Evolutionary conservation across 202 grass and related monocot genomes (phyloP), one percentile per base, ranked within the genome.

Genomic region (Elaeis oleifera): DNA sequence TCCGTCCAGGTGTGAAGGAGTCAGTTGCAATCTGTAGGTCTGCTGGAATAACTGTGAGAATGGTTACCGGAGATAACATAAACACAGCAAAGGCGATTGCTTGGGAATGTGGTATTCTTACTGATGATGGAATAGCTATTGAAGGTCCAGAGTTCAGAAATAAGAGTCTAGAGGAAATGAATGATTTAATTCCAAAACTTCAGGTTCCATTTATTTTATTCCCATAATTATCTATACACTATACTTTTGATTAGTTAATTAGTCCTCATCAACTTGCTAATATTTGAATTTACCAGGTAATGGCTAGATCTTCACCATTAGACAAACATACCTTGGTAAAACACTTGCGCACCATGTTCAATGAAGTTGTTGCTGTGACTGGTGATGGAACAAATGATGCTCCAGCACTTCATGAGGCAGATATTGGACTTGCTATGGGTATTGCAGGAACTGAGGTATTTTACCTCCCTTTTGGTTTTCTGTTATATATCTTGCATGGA

Each of bases 51-150:
- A 83, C 69, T 6, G 92, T 97, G 22, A 80, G 92, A 74, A 97
- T 97, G 92, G 87, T 97, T n/a, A 97, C 87, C 36, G 84, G 92
- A 70, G 92, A 97, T 77, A 97, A 97, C 56, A 97, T 97, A 61
- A 91, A 91, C 60, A 97, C 92, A 1, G 92, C 92, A n/a, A 97
- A 89, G 71, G 92, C 92, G 13, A 97, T 97, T 63, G 92, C 92
- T 48, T 68, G 88, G 66, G 92, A 97, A 85, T 91, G 92, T 13
- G 92, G 92, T 51, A 91, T 97, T 67, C 76, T 97, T 56, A 97
- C 92, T 18, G 88, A 89, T 67, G 81, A 75, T 77, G 92, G 92
- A 48, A 50, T 89, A 63, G 92, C 87, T 56, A 85, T 97, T 57
- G 87, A 97, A 78, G 92, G 92, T 51, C 84, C 87, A 4, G 82